A percentile compares a stretch with the other conserved stretches of the same genome.
These are phyloP conservation scores for Karstenula rhodostoma DNA, from an alignment of 2,329 filamentous ascomycete species.

Conservation along the genomic window DNA sequence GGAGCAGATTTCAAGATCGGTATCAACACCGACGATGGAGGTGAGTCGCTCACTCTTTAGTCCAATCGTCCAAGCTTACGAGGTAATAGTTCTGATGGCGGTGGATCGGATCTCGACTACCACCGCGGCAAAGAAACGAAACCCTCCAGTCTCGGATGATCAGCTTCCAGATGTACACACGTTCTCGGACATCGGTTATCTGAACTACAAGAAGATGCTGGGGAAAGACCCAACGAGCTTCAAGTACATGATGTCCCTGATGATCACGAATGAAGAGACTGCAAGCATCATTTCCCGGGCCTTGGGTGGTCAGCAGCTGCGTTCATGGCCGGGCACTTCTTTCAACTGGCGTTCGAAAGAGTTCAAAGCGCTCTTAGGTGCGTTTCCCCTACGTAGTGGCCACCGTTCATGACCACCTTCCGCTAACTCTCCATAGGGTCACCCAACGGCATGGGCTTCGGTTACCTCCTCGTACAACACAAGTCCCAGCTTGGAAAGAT, in stretches of 20 bases:
- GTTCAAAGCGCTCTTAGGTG: slow-evolving; percentile 29
- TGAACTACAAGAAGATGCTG: slow-evolving; percentile 9
- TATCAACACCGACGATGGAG: slow-evolving; percentile 24
- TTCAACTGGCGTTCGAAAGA: slow-evolving; percentile 23
- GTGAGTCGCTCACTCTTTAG: neutral
- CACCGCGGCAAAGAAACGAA: slow-evolving; percentile 21
- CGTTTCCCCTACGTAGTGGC: neutral
- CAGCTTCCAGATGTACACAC: slow-evolving; percentile 22
- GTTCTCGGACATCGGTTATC: slow-evolving; percentile 31
- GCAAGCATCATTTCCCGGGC: slow-evolving; percentile 21
- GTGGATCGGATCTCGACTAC: slow-evolving; percentile 24
- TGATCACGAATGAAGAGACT: slow-evolving; percentile 26
- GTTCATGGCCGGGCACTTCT: slow-evolving; percentile 25
- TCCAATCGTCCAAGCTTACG: neutral
- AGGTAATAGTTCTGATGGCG: slow-evolving; percentile 22
- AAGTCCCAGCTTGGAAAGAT: slow-evolving; percentile 15
- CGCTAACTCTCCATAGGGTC: slow-evolving; percentile 4
- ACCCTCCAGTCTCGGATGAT: slow-evolving; percentile 18
- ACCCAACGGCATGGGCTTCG: slow-evolving; percentile 11
- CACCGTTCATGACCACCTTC: too few species aligned
- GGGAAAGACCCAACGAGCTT: slow-evolving; percentile 17
- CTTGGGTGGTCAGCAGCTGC: slow-evolving; percentile 16
- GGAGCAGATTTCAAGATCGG: slow-evolving; percentile 25
- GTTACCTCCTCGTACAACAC: slow-evolving; percentile 27
- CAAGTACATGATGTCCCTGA: slow-evolving; percentile 27